Base-by-base conservation (phyloP, 805 yeast genomes). In the Kluyveromyces siamensis region DNA sequence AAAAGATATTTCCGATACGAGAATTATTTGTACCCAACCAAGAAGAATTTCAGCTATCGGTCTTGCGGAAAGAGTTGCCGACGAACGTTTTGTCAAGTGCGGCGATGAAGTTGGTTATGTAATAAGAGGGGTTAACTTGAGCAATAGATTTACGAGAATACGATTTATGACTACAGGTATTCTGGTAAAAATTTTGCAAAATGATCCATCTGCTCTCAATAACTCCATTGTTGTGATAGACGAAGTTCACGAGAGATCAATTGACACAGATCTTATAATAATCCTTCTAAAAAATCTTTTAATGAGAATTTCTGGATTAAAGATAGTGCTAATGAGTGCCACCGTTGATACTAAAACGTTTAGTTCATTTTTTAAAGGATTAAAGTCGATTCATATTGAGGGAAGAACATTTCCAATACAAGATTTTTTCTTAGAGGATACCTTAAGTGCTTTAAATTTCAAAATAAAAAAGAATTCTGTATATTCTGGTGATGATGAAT, bases 161-260 rank as follows among this genome's bases (percentile, higher is more conserved):
- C 77, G 85, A 27, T 91, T 91, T 65, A 87, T 87, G 48, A 91
- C 98, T 1, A 87, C 96, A 0, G 98, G 98, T 75, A 93, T 91
- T 6, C 72, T 91, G 42, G 76, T 91, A 27, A 74, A 96, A 52
- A 84, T 90, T 81, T 71, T 90, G 25, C 97, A 90, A 62, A 52
- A 58, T 14, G 67, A 65, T 27, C 56, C 63, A 38, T 62, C 65
- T 1, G 66, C 79, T 45, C 75, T 85, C 51, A 71, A 73, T 13
- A 68, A 76, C 47, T 67, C 90, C 16, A 80, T 82, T 33, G 77
- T 90, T 37, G 81, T 90, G 39, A 80, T 90, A 38, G 98, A 91
- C 72, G 98, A 91, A 67, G 98, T 91, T n/a, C 98, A 91, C 63
- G 98, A 91, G 66, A 71, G 98, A 55, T 88, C 96, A 0, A 79